Conservation (phyloP, 352 stramenopile species). For the Phytopythium helicoides region DNA sequence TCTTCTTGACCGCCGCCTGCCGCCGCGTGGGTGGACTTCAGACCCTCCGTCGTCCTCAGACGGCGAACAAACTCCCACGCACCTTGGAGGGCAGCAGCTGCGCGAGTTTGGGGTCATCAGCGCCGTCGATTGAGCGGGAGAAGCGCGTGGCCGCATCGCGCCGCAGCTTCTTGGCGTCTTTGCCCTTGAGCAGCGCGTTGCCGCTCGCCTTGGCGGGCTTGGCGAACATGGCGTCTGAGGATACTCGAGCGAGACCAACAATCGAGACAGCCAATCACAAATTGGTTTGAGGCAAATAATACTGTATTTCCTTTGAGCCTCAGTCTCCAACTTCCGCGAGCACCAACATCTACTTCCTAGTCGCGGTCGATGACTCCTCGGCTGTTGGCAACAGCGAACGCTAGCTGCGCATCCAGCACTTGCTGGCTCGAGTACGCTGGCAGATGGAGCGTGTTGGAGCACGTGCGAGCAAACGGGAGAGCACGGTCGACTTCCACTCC, state of each 20-base stretch:
- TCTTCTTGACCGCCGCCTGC: slow-evolving; percentile 55
- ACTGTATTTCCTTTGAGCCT: too few relatives aligned
- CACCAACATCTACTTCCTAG: slow-evolving; percentile 33
- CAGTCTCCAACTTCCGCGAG: too few relatives aligned
- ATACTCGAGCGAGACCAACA: background rate
- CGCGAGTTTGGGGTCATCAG: slow-evolving; percentile 38
- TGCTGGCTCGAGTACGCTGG: slow-evolving; percentile 76
- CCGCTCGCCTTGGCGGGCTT: slow-evolving; percentile 76
- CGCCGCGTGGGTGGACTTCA: background rate
- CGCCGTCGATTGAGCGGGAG: slow-evolving; percentile 14
- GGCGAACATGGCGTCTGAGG: slow-evolving; percentile 70
- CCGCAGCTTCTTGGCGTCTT: slow-evolving; percentile 85
- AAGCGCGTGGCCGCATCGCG: slow-evolving; percentile 49
- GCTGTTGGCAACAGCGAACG: slow-evolving; percentile 78
- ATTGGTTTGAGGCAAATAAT: too few relatives aligned
- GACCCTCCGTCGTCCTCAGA: too few relatives aligned
- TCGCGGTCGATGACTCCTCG: slow-evolving; percentile 85
- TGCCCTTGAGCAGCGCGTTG: slow-evolving; percentile 80
- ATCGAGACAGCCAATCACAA: too few relatives aligned
- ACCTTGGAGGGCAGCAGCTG: slow-evolving; percentile 49
- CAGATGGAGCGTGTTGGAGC: slow-evolving; percentile 84
- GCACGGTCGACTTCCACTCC: slow-evolving; percentile 64
- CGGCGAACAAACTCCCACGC: background rate
- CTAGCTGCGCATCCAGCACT: slow-evolving; percentile 58
- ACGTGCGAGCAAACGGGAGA: slow-evolving; percentile 82